A percentile compares a stretch with the other conserved stretches of the same genome.
These are phyloP conservation scores for Pochonia chlamydosporia DNA, from an alignment of 2,329 filamentous ascomycete genomes.

Conservation along the genomic window DNA sequence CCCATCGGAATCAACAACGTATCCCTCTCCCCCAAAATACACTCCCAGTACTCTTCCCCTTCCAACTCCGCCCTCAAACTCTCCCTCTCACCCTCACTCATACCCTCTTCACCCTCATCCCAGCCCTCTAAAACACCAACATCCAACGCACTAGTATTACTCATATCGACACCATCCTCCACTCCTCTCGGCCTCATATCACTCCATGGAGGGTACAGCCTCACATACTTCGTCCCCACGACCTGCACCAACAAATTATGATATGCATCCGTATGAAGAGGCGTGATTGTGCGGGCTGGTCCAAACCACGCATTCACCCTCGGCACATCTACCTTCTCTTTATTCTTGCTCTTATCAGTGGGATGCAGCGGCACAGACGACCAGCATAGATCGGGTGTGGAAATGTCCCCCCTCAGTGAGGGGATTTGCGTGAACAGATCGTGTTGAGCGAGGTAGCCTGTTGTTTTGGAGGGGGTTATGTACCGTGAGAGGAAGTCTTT, in stretches of 20 bases:
- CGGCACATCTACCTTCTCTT: conserved; percentile 48
- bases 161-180: conserved; percentile 79
- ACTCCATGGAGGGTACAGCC: conserved; percentile 69
- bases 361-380: conserved; percentile 56
- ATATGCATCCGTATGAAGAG: conserved; percentile 88
- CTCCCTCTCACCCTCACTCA: conserved; percentile 26
- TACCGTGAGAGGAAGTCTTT: conserved; percentile 60
- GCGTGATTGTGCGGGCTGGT: conserved; percentile 80
- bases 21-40: conserved; percentile 74
- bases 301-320: conserved; percentile 91
- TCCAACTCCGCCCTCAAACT: conserved; percentile 43
- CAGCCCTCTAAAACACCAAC: conserved; percentile 62
- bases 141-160: conserved; percentile 80
- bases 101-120: conserved; percentile 36
- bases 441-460: conserved; percentile 86
- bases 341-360: conserved; percentile 25
- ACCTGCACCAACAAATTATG: conserved; percentile 90
- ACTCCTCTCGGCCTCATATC: conserved; percentile 58
- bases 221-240: conserved; percentile 85
- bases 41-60: conserved; percentile 64
- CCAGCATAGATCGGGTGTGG: conserved; percentile 80
- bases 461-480: conserved; percentile 33
- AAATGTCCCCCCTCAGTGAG: conserved; percentile 66
- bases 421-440: conserved; percentile 82
- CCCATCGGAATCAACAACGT: conserved; percentile 84